phyloP scores from a whole-genome alignment of 306 rosid genomes.

The Inga laurina region DNA sequence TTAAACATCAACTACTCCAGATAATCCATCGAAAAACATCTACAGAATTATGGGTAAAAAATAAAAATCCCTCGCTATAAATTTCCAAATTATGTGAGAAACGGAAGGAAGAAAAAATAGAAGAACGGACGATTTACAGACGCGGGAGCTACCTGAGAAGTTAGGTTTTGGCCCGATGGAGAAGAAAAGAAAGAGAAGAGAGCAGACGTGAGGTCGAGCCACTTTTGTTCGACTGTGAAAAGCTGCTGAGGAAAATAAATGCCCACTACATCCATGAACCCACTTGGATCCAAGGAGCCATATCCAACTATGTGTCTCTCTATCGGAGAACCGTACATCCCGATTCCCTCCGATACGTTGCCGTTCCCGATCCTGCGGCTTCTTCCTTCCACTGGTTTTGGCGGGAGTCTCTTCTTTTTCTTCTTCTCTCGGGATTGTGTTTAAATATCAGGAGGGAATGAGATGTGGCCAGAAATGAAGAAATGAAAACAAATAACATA shows the following conservation, averaged over 20 bases:
- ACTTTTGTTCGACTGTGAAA: slow-evolving; percentile 61
- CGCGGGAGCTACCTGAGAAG: slow-evolving; percentile 55
- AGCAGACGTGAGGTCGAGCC: slow-evolving; percentile 57
- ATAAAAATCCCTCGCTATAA: not conserved
- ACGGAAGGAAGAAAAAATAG: not conserved
- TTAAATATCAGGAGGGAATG: not conserved
- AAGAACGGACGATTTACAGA: not conserved
- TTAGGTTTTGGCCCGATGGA: slow-evolving; percentile 42
- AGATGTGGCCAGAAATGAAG: not conserved
- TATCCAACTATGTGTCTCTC: slow-evolving; percentile 29
- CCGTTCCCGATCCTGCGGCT: not conserved
- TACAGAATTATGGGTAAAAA: not conserved
- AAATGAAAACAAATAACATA: too few species aligned
- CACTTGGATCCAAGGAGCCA: slow-evolving; percentile 32
- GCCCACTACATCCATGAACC: slow-evolving; percentile 32
- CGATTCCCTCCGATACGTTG: slow-evolving; percentile 11
- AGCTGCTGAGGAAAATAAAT: slow-evolving; percentile 68
- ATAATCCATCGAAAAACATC: not conserved
- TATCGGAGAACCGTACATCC: slow-evolving; percentile 33
- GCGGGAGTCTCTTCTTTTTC: slow-evolving; percentile 30
- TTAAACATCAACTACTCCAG: not conserved
- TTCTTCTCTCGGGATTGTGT: not conserved
- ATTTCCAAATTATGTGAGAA: not conserved
- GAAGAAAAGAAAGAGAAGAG: slow-evolving; percentile 68
- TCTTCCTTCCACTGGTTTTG: slow-evolving; percentile 22